phyloP scores from a whole-genome alignment of 164 flowering plant genomes.

The Vitis amurensis region DNA sequence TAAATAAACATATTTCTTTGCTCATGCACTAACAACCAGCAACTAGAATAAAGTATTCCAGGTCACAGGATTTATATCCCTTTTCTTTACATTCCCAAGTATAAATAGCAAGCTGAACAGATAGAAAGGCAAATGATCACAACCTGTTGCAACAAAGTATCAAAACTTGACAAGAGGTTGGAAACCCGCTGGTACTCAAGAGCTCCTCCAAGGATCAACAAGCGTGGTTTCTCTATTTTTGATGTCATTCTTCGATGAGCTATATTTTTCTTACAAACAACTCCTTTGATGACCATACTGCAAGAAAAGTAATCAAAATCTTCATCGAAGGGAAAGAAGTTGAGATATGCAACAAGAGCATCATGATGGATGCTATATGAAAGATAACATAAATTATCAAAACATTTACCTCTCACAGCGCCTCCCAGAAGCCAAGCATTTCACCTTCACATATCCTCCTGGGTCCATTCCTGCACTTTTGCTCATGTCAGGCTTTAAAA shows the following conservation, averaged over 20 bases:
- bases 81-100: too few relatives aligned
- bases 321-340: conserved; percentile 8
- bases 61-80: too few relatives aligned
- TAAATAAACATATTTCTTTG: neutral
- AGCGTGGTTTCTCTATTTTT: conserved; percentile 68
- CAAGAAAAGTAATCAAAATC: conserved; percentile 13
- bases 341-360: neutral
- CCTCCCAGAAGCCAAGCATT: conserved; percentile 87
- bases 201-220: conserved; percentile 92
- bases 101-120: neutral
- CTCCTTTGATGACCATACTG: conserved; percentile 86
- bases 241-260: conserved; percentile 94
- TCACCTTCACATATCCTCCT: conserved; percentile 95
- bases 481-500: conserved; percentile 94
- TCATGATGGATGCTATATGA: neutral
- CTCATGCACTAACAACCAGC: conserved; percentile 1
- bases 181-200: conserved; percentile 95
- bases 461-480: conserved; percentile 98
- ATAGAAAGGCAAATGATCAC: neutral
- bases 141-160: conserved; percentile 94
- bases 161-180: conserved; percentile 82
- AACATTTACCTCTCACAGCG: conserved; percentile 71
- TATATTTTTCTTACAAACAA: conserved; percentile 97
- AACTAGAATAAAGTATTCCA: neutral
- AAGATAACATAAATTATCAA: neutral